Conservation (phyloP, 2,329 filamentous ascomycete species). For the Apiospora marii region DNA sequence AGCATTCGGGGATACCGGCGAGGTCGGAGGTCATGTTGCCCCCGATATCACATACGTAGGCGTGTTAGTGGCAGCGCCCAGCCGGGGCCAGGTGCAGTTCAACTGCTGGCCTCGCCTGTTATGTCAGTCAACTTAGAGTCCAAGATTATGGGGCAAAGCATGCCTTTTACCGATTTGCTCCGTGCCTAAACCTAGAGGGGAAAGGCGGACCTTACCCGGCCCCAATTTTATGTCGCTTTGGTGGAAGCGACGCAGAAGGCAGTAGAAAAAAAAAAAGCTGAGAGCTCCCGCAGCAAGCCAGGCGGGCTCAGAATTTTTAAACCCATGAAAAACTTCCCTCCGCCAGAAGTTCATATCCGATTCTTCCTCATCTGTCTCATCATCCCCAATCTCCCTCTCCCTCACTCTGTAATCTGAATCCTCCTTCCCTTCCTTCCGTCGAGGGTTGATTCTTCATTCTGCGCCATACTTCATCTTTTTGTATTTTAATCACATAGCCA, state of each 20-base stretch:
- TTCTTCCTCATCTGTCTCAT: conserved; percentile 17
- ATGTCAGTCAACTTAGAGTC: not conserved
- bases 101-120: not conserved
- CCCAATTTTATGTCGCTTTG: conserved; percentile 11
- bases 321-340: conserved; percentile 15
- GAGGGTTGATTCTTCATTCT: conserved; percentile 1
- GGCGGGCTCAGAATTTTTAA: conserved; percentile 20
- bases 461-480: conserved; percentile 10
- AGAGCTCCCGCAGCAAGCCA: not conserved
- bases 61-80: not conserved
- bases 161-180: conserved; percentile 16
- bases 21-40: conserved; percentile 20
- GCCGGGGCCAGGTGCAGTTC: not conserved
- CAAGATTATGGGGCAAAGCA: not conserved
- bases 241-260: conserved; percentile 14
- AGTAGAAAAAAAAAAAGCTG: conserved; percentile 15
- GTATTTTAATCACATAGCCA: conserved; percentile 18
- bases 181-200: not conserved
- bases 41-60: not conserved
- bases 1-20: conserved; percentile 3
- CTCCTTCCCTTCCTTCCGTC: conserved; percentile 2
- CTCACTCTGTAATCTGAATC: conserved; percentile 6
- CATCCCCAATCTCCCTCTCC: conserved; percentile 18
- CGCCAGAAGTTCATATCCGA: conserved; percentile 1
- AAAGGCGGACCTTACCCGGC: not conserved